Evolutionary conservation across 352 stramenopile genomes (phyloP).

Genomic region (Elongisporangium undulatum): DNA sequence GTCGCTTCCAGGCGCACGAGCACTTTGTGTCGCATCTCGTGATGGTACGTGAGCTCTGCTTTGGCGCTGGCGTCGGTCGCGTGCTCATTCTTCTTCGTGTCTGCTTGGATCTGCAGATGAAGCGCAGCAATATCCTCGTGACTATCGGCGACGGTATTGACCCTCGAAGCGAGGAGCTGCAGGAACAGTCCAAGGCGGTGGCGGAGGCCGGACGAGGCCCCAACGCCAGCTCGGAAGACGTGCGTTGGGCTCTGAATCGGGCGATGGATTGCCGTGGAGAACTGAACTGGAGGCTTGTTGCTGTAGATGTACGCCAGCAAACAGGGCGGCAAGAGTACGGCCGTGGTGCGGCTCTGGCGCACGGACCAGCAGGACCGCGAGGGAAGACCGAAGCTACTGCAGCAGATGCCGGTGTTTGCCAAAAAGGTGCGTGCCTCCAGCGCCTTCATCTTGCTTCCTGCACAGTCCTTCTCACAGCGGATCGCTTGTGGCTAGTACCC

Average conservation of each 20-base stretch:
- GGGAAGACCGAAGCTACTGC: conserved; percentile 78
- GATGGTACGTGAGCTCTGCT: conserved; percentile 45
- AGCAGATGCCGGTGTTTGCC: conserved; percentile 82
- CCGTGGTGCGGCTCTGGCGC: conserved; percentile 82
- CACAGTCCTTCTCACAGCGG: background rate
- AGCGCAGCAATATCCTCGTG: conserved; percentile 84
- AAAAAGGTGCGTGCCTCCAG: conserved; percentile 43
- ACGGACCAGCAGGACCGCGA: conserved; percentile 86
- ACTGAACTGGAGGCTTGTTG: background rate
- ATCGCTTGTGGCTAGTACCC: conserved; percentile 39
- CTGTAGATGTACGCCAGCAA: conserved; percentile 61
- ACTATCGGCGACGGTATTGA: conserved; percentile 86
- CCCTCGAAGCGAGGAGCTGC: conserved; percentile 67
- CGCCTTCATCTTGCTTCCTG: background rate
- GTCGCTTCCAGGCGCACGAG: conserved; percentile 82
- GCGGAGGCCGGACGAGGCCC: conserved; percentile 61
- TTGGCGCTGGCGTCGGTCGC: background rate
- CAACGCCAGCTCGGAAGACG: conserved; percentile 53
- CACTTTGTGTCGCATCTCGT: conserved; percentile 86
- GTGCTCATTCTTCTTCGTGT: background rate
- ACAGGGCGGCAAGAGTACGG: conserved; percentile 59
- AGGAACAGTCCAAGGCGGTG: conserved; percentile 73
- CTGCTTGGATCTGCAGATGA: conserved; percentile 47
- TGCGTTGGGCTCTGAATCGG: conserved; percentile 5
- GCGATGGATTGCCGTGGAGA: background rate